Conservation (phyloP, 345 rosid species). For the Trapa incisa region DNA sequence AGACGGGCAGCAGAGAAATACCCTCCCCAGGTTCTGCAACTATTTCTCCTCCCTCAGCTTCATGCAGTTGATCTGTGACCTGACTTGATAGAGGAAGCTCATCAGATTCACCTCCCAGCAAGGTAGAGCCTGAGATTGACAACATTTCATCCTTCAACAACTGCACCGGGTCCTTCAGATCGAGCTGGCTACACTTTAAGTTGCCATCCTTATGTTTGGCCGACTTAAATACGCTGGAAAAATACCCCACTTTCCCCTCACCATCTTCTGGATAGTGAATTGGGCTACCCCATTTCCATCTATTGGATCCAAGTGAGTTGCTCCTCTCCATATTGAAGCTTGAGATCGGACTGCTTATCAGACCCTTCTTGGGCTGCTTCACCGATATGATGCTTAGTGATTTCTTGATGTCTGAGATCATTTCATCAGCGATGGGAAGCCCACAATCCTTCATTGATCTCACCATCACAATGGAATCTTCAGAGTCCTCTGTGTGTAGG, state of each 20-base stretch:
- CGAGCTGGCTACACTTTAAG: conserved; percentile 61
- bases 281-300: conserved; percentile 31
- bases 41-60: conserved; percentile 15
- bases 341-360: conserved; percentile 24
- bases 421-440: conserved; percentile 57
- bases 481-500: conserved; percentile 67
- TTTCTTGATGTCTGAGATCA: conserved; percentile 60
- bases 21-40: conserved; percentile 7
- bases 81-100: conserved; percentile 41
- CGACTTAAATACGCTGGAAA: conserved; percentile 49
- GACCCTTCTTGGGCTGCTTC: conserved; percentile 57
- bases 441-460: conserved; percentile 84
- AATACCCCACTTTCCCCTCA: conserved; percentile 26
- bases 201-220: conserved; percentile 66
- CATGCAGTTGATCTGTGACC: conserved; percentile 25
- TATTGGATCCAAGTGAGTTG: conserved; percentile 34
- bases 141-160: conserved; percentile 10
- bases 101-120: conserved; percentile 25
- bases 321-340: conserved; percentile 31
- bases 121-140: conserved; percentile 24
- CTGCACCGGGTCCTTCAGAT: conserved; percentile 27
- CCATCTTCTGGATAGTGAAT: conserved; percentile 15
- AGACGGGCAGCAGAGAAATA: conserved; percentile 8
- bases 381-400: conserved; percentile 57
- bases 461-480: conserved; percentile 60